Conservation (phyloP, 2,329 filamentous ascomycete genomes). For the Colletotrichum scovillei region DNA sequence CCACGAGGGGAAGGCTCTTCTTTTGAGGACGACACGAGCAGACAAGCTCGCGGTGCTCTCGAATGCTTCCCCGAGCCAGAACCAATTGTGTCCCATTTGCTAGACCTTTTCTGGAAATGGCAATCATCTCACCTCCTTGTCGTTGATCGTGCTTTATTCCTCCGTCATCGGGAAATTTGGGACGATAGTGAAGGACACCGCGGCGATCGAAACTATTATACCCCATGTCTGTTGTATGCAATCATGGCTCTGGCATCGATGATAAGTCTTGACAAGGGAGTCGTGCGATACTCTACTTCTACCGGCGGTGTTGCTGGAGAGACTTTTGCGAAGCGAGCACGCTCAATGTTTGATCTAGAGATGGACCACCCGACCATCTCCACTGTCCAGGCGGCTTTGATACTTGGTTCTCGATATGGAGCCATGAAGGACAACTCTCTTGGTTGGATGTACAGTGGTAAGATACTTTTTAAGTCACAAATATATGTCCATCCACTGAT, state of each 20-base stretch:
- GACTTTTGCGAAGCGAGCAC: conserved; percentile 13
- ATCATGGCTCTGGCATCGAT: conserved; percentile 25
- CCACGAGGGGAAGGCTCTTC: background rate
- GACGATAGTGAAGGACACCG: conserved; percentile 10
- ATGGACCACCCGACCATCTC: conserved; percentile 9
- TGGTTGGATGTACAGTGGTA: conserved; percentile 29
- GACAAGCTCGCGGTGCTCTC: background rate
- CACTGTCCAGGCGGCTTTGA: conserved; percentile 19
- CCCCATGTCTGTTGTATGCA: conserved; percentile 11
- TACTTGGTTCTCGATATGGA: conserved; percentile 19
- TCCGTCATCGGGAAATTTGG: conserved; percentile 16
- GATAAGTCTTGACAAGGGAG: conserved; percentile 27
- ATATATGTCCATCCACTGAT: background rate
- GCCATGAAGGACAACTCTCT: conserved; percentile 1
- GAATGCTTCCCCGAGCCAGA: conserved; percentile 25
- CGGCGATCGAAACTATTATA: conserved; percentile 2
- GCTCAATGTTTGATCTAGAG: background rate
- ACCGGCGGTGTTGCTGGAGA: conserved; percentile 9
- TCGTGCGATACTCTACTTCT: conserved; percentile 20
- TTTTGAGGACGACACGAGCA: background rate
- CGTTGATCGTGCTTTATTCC: conserved; percentile 12
- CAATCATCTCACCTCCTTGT: conserved; percentile 18
- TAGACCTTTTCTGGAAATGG: conserved; percentile 30
- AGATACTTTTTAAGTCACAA: background rate
- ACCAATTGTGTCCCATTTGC: conserved; percentile 25